Conservation (phyloP, 1,139 yeast species). For the Geotrichum aggregatum region DNA sequence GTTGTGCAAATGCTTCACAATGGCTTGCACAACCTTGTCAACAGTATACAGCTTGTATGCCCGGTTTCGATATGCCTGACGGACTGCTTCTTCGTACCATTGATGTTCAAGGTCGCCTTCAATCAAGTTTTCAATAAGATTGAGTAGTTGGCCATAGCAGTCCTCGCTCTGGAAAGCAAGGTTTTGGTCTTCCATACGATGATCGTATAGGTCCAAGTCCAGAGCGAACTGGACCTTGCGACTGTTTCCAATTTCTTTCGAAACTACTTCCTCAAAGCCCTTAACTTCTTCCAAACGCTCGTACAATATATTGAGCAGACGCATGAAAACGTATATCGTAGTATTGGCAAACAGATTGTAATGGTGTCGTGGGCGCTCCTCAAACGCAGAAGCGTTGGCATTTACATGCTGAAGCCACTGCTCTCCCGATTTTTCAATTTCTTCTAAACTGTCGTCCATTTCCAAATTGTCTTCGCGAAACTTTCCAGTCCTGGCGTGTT, state of each 20-base stretch:
- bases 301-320: conserved; percentile 77
- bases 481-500: conserved; percentile 31
- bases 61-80: conserved; percentile 90
- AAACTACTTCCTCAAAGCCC: conserved; percentile 57
- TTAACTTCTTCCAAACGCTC: conserved; percentile 78
- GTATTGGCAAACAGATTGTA: conserved; percentile 87
- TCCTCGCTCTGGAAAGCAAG: conserved; percentile 65
- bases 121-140: conserved; percentile 68
- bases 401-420: conserved; percentile 50
- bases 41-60: conserved; percentile 91
- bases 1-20: conserved; percentile 82
- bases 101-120: conserved; percentile 92
- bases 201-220: conserved; percentile 77
- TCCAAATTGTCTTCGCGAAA: conserved; percentile 23
- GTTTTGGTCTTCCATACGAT: conserved; percentile 77
- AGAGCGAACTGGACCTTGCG: conserved; percentile 78
- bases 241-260: conserved; percentile 58
- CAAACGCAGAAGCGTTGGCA: conserved; percentile 17
- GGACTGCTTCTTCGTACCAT: conserved; percentile 90
- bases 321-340: conserved; percentile 84
- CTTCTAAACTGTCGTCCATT: conserved; percentile 34
- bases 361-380: conserved; percentile 33
- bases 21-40: conserved; percentile 85
- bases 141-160: conserved; percentile 73
- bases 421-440: conserved; percentile 58